A percentile compares a stretch with the other conserved stretches of the same genome.
Conservation (phyloP, 805 yeast species). For the Yarrowia sp. region DNA sequence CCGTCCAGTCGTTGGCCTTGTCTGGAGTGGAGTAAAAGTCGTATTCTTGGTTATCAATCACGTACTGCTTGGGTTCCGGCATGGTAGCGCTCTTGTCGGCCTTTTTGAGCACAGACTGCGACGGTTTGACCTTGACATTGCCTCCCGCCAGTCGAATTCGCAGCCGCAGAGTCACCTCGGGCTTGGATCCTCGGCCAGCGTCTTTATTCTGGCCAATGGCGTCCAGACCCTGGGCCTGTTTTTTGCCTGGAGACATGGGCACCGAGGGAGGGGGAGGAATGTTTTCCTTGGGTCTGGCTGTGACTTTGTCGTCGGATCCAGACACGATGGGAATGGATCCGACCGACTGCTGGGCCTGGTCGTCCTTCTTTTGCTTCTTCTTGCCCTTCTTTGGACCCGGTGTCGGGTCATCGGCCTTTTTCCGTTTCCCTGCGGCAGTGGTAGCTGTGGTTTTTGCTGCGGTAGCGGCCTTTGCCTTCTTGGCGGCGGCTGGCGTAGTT, state of each 20-base stretch:
- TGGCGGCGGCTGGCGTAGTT: background rate
- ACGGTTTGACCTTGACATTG: slow-evolving; percentile 29
- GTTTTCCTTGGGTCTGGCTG: slow-evolving; percentile 19
- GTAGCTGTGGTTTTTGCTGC: slow-evolving; percentile 14
- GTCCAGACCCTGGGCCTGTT: slow-evolving; percentile 35
- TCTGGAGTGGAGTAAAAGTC: slow-evolving; percentile 36
- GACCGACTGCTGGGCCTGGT: slow-evolving; percentile 19
- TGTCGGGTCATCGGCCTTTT: slow-evolving; percentile 39
- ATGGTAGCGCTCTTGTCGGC: slow-evolving; percentile 1
- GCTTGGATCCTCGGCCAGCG: slow-evolving; percentile 23
- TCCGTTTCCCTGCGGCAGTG: slow-evolving; percentile 32
- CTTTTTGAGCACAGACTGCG: slow-evolving; percentile 25
- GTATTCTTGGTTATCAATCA: slow-evolving; percentile 36
- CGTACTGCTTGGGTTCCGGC: slow-evolving; percentile 23
- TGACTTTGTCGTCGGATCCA: slow-evolving; percentile 24
- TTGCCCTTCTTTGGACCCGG: slow-evolving; percentile 35
- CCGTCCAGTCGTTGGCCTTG: slow-evolving; percentile 35
- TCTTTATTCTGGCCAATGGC: slow-evolving; percentile 37
- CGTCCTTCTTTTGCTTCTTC: slow-evolving; percentile 40
- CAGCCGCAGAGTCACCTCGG: slow-evolving; percentile 26
- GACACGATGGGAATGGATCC: slow-evolving; percentile 36
- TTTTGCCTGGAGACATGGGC: slow-evolving; percentile 32
- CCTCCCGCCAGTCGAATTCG: slow-evolving; percentile 32
- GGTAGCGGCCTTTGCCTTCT: slow-evolving; percentile 41
- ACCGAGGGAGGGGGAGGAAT: slow-evolving; percentile 35